A percentile compares a stretch with the other conserved stretches of the same genome.
Evolutionary conservation across 805 yeast genomes (phyloP).

Genomic region (Metschnikowia chrysomelidarum): DNA sequence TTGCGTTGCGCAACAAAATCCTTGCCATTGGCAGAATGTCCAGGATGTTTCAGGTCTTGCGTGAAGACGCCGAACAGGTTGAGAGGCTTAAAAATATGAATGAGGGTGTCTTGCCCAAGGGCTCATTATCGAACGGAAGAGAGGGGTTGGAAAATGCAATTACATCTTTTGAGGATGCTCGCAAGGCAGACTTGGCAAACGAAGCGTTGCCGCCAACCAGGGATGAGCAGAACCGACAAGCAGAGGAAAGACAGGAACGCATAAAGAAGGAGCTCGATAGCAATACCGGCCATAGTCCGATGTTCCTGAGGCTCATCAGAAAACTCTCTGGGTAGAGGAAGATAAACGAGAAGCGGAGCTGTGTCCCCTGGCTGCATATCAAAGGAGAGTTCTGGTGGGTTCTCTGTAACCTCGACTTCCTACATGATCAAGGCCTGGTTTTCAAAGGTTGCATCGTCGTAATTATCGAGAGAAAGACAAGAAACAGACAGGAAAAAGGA

Average conservation of each 20-base stretch:
- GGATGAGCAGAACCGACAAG: slow-evolving; percentile 50
- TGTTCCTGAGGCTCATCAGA: slow-evolving; percentile 38
- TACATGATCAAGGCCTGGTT: too few relatives aligned
- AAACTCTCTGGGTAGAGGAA: slow-evolving; percentile 27
- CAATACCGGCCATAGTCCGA: slow-evolving; percentile 32
- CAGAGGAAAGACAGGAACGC: slow-evolving; percentile 45
- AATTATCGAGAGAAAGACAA: too few relatives aligned
- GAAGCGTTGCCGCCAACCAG: slow-evolving; percentile 85
- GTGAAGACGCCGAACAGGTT: slow-evolving; percentile 87
- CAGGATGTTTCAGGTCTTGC: slow-evolving; percentile 82
- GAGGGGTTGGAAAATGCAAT: slow-evolving; percentile 74
- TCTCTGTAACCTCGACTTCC: too few relatives aligned
- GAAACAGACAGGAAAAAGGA: too few relatives aligned
- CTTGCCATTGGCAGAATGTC: slow-evolving; percentile 96
- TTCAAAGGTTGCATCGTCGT: too few relatives aligned
- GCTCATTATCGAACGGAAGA: slow-evolving; percentile 77
- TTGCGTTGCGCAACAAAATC: slow-evolving; percentile 79
- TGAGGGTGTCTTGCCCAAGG: slow-evolving; percentile 82
- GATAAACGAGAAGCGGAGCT: slow-evolving; percentile 33
- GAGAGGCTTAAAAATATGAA: slow-evolving; percentile 70
- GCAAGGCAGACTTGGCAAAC: slow-evolving; percentile 72
- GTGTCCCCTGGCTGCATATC: too few relatives aligned
- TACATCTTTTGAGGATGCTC: slow-evolving; percentile 77
- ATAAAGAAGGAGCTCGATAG: slow-evolving; percentile 36
- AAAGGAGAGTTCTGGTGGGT: too few relatives aligned